A percentile compares a stretch with the other conserved stretches of the same genome.
These are phyloP conservation scores for Candida pini DNA, from an alignment of 805 yeast species.

Conservation along the genomic window DNA sequence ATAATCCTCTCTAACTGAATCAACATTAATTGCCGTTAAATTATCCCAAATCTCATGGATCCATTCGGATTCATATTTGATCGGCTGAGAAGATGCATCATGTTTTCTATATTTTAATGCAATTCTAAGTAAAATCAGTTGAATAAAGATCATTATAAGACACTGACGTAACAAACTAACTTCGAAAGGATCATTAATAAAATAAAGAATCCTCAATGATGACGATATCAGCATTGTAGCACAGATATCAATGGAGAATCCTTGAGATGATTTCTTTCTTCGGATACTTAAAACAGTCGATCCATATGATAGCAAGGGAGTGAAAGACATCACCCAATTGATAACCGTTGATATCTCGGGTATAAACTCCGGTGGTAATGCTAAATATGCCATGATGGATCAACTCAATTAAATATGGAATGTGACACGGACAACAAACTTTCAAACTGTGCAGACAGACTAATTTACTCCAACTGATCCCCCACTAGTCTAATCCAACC, in stretches of 20 bases:
- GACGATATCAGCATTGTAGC: conserved; percentile 84
- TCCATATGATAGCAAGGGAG: conserved; percentile 86
- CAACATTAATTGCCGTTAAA: conserved; percentile 13
- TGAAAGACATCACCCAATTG: conserved; percentile 63
- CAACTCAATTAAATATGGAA: too few species aligned
- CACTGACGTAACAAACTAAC: conserved; percentile 74
- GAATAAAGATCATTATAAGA: conserved; percentile 79
- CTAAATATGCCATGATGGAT: conserved; percentile 23
- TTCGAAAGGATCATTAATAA: conserved; percentile 76
- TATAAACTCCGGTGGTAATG: conserved; percentile 26
- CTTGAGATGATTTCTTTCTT: conserved; percentile 58
- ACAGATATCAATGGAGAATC: conserved; percentile 89
- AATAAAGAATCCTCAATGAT: conserved; percentile 68
- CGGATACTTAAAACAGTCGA: conserved; percentile 70
- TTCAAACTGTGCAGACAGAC: too few species aligned
- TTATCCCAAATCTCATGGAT: conserved; percentile 26
- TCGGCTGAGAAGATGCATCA: conserved; percentile 34
- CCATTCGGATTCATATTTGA: conserved; percentile 25
- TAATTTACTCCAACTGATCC: too few species aligned
- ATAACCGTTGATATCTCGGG: conserved; percentile 37
- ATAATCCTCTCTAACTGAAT: conserved; percentile 5
- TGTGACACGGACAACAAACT: too few species aligned
- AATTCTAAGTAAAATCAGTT: conserved; percentile 54
- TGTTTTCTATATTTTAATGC: conserved; percentile 51
- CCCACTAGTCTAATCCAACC: too few species aligned